Conservation (phyloP, 2,329 filamentous ascomycete species). For the Westerdykella sp. region DNA sequence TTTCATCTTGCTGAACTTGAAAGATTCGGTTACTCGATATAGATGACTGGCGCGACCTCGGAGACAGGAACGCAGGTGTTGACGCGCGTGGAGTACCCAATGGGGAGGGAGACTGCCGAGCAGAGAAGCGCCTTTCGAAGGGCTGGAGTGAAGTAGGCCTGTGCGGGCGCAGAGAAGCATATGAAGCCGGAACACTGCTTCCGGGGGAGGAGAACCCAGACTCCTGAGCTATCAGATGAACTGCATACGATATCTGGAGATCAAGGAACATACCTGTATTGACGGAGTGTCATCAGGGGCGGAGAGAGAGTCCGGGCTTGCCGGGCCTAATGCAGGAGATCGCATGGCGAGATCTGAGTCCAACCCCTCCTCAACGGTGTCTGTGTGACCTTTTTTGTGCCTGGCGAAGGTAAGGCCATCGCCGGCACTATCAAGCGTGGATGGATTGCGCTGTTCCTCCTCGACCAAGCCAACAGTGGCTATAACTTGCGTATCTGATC, state of each 20-base stretch:
- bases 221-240: slow-evolving; percentile 36
- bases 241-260: slow-evolving; percentile 29
- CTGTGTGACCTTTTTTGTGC: slow-evolving; percentile 16
- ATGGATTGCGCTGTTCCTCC: slow-evolving; percentile 9
- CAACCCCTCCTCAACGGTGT: slow-evolving; percentile 18
- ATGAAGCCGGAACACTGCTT: slow-evolving; percentile 65
- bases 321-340: slow-evolving; percentile 24
- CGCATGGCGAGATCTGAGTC: slow-evolving; percentile 16
- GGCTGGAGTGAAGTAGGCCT: slow-evolving; percentile 81
- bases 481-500: slow-evolving; percentile 3
- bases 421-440: background rate
- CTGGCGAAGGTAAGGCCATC: slow-evolving; percentile 31
- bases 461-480: slow-evolving; percentile 5
- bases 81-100: slow-evolving; percentile 56
- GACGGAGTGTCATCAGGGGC: slow-evolving; percentile 81
- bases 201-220: slow-evolving; percentile 57
- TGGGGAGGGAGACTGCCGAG: slow-evolving; percentile 65
- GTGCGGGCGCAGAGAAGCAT: slow-evolving; percentile 63
- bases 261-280: slow-evolving; percentile 55
- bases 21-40: slow-evolving; percentile 62
- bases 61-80: slow-evolving; percentile 71
- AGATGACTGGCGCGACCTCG: slow-evolving; percentile 76
- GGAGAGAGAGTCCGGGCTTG: slow-evolving; percentile 67
- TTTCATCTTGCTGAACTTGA: slow-evolving; percentile 51
- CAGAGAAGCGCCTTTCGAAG: slow-evolving; percentile 92